Evolutionary conservation across 176 grass and related monocot species (phyloP).

Genomic region (Musa troglodytarum): DNA sequence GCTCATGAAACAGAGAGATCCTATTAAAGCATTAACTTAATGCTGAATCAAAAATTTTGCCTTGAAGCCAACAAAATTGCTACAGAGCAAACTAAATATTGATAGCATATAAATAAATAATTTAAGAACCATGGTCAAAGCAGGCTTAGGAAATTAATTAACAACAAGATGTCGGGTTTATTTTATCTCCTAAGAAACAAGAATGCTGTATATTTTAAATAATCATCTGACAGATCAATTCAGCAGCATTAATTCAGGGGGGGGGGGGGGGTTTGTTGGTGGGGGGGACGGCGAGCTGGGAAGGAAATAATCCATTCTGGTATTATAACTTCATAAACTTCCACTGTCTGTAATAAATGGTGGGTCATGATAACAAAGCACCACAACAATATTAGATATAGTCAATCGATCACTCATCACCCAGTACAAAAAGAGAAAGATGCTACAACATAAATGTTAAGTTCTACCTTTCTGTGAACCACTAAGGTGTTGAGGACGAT

Average conservation of each 20-base stretch:
- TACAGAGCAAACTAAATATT: neutral
- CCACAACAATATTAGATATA: neutral
- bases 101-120: neutral
- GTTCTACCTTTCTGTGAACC: slow-evolving; percentile 52
- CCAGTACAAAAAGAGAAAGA: slow-evolving; percentile 1
- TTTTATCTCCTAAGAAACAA: too few relatives aligned
- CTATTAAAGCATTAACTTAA: too few relatives aligned
- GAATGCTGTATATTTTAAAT: too few relatives aligned
- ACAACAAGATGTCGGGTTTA: neutral
- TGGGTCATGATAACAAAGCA: neutral
- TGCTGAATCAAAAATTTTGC: too few relatives aligned
- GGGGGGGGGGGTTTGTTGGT: too few relatives aligned
- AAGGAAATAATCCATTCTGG: too few relatives aligned
- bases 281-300: too few relatives aligned
- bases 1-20: too few relatives aligned
- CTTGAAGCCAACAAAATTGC: neutral
- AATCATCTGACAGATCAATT: too few relatives aligned
- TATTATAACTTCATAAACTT: neutral
- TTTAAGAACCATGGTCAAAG: neutral
- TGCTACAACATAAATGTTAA: slow-evolving; percentile 3
- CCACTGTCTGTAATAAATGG: neutral
- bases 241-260: too few relatives aligned
- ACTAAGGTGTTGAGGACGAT: slow-evolving; percentile 33
- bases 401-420: neutral
- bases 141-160: neutral